phyloP scores from a whole-genome alignment of 345 rosid species.

The Citrus medica region DNA sequence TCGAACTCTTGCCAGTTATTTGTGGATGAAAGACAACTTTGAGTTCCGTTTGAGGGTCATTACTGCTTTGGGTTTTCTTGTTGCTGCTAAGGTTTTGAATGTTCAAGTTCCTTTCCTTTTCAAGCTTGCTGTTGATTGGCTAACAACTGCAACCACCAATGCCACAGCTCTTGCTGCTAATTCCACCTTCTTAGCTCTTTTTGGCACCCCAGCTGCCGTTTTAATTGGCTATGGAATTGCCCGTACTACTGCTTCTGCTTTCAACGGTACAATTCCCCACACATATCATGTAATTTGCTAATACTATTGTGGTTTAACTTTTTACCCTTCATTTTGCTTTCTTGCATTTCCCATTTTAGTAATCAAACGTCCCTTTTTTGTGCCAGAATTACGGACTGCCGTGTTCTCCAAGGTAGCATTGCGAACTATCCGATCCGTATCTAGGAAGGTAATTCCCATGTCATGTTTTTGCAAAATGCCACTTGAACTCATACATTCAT shows the following conservation, averaged over 20 bases:
- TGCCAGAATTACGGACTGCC: slow-evolving; percentile 89
- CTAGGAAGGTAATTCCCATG: slow-evolving; percentile 62
- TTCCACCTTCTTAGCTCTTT: slow-evolving; percentile 54
- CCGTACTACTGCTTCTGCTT: slow-evolving; percentile 74
- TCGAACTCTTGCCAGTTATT: slow-evolving; percentile 65
- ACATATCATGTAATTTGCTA: not conserved
- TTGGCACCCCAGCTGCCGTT: slow-evolving; percentile 85
- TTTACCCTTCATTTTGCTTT: not conserved
- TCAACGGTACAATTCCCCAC: slow-evolving; percentile 57
- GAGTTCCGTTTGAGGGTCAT: slow-evolving; percentile 86
- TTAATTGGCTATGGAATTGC: slow-evolving; percentile 95
- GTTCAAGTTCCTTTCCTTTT: slow-evolving; percentile 97
- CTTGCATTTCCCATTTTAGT: not conserved
- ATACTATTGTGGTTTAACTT: not conserved
- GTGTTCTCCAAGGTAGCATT: slow-evolving; percentile 92
- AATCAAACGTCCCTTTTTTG: slow-evolving; percentile 5
- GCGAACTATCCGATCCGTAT: slow-evolving; percentile 84
- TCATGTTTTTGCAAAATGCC: not conserved
- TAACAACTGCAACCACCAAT: slow-evolving; percentile 54
- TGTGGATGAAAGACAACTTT: slow-evolving; percentile 85
- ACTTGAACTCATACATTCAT: not conserved
- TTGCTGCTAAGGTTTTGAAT: slow-evolving; percentile 85
- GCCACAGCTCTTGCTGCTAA: slow-evolving; percentile 58
- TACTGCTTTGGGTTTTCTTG: slow-evolving; percentile 77
- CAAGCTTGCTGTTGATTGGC: slow-evolving; percentile 92